Base-by-base conservation (phyloP, 257 asterid species). In the Parsonsia alboflavescens region DNA sequence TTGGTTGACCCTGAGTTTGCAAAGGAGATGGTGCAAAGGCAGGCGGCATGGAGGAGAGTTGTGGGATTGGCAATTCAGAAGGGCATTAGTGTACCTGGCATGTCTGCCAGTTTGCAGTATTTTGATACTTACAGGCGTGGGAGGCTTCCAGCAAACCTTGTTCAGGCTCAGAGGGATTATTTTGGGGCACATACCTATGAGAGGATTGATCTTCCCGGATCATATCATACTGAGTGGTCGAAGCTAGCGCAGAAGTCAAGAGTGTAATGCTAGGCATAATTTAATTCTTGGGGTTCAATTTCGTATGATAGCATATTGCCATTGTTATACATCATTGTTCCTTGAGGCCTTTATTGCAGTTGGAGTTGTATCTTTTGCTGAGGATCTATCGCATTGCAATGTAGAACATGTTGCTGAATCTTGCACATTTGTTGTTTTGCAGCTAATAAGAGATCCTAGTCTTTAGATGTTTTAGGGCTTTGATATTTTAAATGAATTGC, bases 141-240 rank as follows among this genome's bases (percentile, higher is more conserved):
- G 41, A 88, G 97, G 75, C 90, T 89, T 66, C 96, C 98, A 0
- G 98, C 98, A 0, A 93, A 93, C 81, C 96, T 93, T 72, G 98
- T 93, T 80, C 98, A 93, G 87, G 98, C 96, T 68, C 97, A 93
- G 75, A 86, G 97, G 88, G 98, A 93, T 80, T 93, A 87, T 77
- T 93, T 93, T 50, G 97, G 98, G 81, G 98, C 97, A 0, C 98
- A 93, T 82, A 91, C 98, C 24, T 93, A 93, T 53, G 97, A 93
- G 81, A 89, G 97, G 87, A 73, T 81, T 70, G 98, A 93, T 73
- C 77, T 68, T 77, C 73, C 88, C 0, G 97, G 98, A 67, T 71
- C 96, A 10, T 88, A 76, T 68, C 98, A 93, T 74, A 93, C 97
- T 1, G 98, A 93, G 88, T 93, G 98, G 98, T 83, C 96, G 49